Base-by-base conservation (phyloP, 1,284 basidiomycete genomes). In the Ustilago nuda region DNA sequence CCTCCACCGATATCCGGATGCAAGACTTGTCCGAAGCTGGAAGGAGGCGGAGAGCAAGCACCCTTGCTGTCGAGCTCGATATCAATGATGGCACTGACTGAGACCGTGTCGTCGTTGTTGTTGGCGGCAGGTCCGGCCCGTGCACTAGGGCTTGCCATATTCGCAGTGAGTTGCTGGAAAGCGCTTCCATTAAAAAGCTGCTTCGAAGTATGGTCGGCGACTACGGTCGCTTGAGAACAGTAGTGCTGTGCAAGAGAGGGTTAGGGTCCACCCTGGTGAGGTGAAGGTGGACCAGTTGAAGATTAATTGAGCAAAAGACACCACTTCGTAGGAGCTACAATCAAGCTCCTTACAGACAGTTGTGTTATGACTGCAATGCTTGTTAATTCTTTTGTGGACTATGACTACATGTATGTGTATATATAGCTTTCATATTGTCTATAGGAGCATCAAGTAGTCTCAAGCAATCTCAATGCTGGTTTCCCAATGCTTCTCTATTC, bases 51-150 rank as follows among this genome's bases (percentile, higher is more conserved):
- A 12, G 72, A 74, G 9, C 60, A 66, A 5, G 72, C 72, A 11
- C 62, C 72, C 11, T 66, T 74, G 56, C 72, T 69, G 43, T 74
- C 72, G 37, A 74, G 33, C 27, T 69, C 72, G 55, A 56, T 35
- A 12, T 74, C 62, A 23, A 50, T 60, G 13, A 48, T 33, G 6
- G 53, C 59, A 50, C 51, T 48, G 54, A 61, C 57, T 7, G 61
- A 68, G 8, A 57, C 51, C 32, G 57, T 53, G 23, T 67, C 71
- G 56, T 66, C 62, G 8, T 66, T 56, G 2, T 39, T 60, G 2
- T 39, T 36, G 23, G 30, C 56, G 54, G 56, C 45, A 30, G 53
- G n/a, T 12, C 41, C 51, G 37, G n/a, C 64, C 2, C 32, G 51
- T 1, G 41, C 5, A 5, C 37, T 48, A 9, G 52, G 43, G 32